Evolutionary conservation across 116 monocot genomes (phyloP), one percentile per base, ranked within the genome.

Genomic region (Trichopus zeylanicus): DNA sequence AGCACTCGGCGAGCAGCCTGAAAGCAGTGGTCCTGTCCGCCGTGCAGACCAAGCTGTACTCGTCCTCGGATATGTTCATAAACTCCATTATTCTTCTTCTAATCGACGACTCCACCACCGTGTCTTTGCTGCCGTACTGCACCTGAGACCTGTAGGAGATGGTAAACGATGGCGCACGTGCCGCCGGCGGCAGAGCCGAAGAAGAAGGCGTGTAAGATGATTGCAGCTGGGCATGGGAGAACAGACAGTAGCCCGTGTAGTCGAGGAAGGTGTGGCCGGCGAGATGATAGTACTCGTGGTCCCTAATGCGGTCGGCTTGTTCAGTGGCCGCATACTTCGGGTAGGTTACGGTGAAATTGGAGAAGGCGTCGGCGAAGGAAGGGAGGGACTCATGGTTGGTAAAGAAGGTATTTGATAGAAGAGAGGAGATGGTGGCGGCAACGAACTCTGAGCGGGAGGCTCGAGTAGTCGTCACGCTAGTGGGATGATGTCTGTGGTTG

Each of bases 11-110:
- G 39, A 84, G 34, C 46, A 80, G 42, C 57, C 61, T 75, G 75
- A 84, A 84, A 1, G 84, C 75, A 10, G 73, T 65, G 12, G 76
- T 73, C 56, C 79, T 71, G 13, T 75, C 80, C 33, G 80, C 73
- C 12, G 76, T 64, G 18, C 66, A 84, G 11, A 84, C 80, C 76
- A 84, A 76, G 39, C 39, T 51, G 54, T 76, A 84, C 1, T 84
- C 80, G 2, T 66, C 70, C 3, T 70, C 73, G 21, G 61, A 48
- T 3, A 80, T 62, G 15, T 67, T 75, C 26, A 84, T 58, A 22
- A 76, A 76, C 18, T 27, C 48, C 70, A 73, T 80, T 22, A 84
- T 65, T 47, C 70, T 68, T 22, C 48, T 73, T 22, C 58, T 66
- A 33, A 84, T 72, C 4, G 66, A 62, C 1, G 66, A 60, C n/a